Evolutionary conservation across 2,329 filamentous ascomycete genomes (phyloP), one percentile per base, ranked within the genome.

Genomic region (Hypoxylon sp.): DNA sequence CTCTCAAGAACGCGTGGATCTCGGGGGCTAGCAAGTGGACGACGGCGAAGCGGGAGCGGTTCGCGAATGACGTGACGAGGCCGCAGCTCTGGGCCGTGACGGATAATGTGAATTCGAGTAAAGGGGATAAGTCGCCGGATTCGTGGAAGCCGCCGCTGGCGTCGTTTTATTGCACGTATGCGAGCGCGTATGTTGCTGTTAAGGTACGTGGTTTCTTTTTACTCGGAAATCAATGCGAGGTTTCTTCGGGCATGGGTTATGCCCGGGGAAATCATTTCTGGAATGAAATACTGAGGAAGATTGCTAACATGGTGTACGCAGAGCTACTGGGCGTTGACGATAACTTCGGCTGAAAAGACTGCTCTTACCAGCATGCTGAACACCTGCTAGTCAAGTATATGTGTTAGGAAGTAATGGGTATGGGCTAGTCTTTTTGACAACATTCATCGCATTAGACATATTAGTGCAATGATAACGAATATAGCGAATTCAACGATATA

Each of bases 31-130:
- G 85, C 6, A 76, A 80, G 1, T 94, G 92, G 92, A 91, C 91
- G 0, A 89, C 89, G 0, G 78, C 82, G 19, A 82, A 85, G 71
- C 87, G 92, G 58, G 80, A 89, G 73, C 75, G 81, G 2, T 93
- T 93, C 73, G 92, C 92, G 68, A 95, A 93, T 77, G 92, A 95
- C 78, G 75, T 94, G 61, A 84, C 80, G 1, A 85, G 89, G 56
- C 92, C 92, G 0, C 91, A 95, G 79, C 84, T 95, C 28, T 85
- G 91, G 78, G 90, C 92, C 32, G 91, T 95, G 7, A 94, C 91
- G 3, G 90, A 91, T 74, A 87, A 85, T 56, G 87, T 93, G 69
- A 96, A 96, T 79, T 81, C 88, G 70, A 68, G 80, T 32, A 95
- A 94, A 82, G 80, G 91, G n/a, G 91, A 93, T 76, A 79, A 82